Evolutionary conservation across 148 eudicot genomes (phyloP).

Genomic region (Cornus kousa): DNA sequence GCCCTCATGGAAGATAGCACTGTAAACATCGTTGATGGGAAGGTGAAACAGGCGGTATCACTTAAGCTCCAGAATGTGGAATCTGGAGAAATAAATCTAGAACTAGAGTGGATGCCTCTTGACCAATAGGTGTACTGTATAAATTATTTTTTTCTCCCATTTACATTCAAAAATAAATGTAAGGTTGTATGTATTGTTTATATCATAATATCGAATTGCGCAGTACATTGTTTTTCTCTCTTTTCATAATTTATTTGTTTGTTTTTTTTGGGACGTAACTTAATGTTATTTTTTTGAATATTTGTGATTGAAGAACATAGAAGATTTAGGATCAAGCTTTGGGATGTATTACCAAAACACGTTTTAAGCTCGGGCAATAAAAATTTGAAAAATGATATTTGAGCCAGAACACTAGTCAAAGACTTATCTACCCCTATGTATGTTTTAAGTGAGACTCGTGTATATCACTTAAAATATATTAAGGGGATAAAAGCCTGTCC

Average conservation of each 20-base stretch:
- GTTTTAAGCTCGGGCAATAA: too few relatives aligned
- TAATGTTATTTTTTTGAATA: too few relatives aligned
- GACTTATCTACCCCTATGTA: too few relatives aligned
- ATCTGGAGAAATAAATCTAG: slow-evolving; percentile 74
- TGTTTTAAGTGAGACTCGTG: too few relatives aligned
- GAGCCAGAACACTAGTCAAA: too few relatives aligned
- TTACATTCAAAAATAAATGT: slow-evolving; percentile 4
- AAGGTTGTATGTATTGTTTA: neutral
- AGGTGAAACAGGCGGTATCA: slow-evolving; percentile 57
- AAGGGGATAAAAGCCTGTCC: too few relatives aligned
- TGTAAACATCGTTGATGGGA: slow-evolving; percentile 74
- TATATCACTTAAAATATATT: too few relatives aligned
- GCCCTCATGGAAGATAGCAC: slow-evolving; percentile 78
- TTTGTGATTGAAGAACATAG: too few relatives aligned
- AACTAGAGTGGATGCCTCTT: slow-evolving; percentile 88
- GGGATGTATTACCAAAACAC: too few relatives aligned
- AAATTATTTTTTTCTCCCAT: neutral
- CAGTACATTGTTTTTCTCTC: neutral
- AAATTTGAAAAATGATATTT: too few relatives aligned
- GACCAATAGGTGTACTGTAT: slow-evolving; percentile 42
- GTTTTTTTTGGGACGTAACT: neutral
- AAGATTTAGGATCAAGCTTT: too few relatives aligned
- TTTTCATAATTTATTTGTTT: neutral
- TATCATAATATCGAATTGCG: neutral
- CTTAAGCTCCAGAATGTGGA: slow-evolving; percentile 94